phyloP scores from a whole-genome alignment of 768 basidiomycete genomes.

The Trametes sanguinea region DNA sequence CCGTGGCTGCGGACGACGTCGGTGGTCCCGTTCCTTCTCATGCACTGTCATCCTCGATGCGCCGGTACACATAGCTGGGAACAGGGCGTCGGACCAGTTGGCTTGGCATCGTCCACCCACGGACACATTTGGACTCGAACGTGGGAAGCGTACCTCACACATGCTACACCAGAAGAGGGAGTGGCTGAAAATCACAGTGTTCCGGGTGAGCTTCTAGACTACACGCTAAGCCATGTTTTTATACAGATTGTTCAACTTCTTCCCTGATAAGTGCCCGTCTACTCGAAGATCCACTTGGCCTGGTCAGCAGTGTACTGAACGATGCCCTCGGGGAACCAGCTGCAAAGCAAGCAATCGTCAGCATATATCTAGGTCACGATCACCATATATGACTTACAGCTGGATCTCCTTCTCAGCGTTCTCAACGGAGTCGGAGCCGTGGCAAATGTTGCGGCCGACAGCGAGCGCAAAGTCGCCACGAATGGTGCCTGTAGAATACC shows the following conservation, averaged over 20 bases:
- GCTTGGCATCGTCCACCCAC: conserved; percentile 1
- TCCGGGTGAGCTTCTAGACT: conserved; percentile 15
- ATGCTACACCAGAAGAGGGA: neutral
- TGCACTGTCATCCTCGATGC: neutral
- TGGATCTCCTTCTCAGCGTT: conserved; percentile 92
- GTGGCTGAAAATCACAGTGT: conserved; percentile 7
- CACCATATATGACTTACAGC: conserved; percentile 57
- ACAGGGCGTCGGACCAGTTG: neutral
- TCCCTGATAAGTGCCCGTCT: conserved; percentile 31
- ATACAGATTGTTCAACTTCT: conserved; percentile 12
- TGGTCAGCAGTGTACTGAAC: conserved; percentile 68
- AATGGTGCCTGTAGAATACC: conserved; percentile 70
- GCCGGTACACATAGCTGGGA: conserved; percentile 7
- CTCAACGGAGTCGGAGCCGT: conserved; percentile 88
- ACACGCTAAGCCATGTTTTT: conserved; percentile 14
- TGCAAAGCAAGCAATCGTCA: conserved; percentile 33
- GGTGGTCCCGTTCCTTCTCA: conserved; percentile 4
- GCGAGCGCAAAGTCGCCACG: conserved; percentile 95
- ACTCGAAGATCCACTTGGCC: conserved; percentile 82
- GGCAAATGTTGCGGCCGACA: conserved; percentile 93
- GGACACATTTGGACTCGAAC: neutral
- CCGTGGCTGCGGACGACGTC: neutral
- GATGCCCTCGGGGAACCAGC: conserved; percentile 91
- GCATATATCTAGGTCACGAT: neutral
- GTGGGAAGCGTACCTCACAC: neutral